A percentile compares a stretch with the other conserved stretches of the same genome.
These are phyloP conservation scores for Xanthoparmelia taractica DNA, from an alignment of 495 filamentous ascomycete species.

Conservation along the genomic window DNA sequence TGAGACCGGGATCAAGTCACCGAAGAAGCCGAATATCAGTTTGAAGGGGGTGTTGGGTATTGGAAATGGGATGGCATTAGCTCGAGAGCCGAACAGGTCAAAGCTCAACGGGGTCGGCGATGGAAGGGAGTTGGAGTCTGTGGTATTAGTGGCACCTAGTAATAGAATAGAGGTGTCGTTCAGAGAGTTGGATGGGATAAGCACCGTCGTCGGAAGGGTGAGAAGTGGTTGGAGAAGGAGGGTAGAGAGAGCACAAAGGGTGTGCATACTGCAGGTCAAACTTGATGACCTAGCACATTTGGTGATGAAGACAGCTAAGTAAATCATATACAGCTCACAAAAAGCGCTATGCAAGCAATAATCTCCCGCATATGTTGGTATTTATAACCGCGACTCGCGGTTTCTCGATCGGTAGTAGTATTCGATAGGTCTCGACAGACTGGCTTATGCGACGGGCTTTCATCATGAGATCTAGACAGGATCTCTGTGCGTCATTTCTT, in stretches of 20 bases:
- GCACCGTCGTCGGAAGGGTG: not conserved
- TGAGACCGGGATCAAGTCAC: not conserved
- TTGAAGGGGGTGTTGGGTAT: not conserved
- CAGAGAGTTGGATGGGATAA: not conserved
- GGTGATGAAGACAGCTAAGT: not conserved
- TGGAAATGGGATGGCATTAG: not conserved
- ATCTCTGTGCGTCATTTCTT: not conserved
- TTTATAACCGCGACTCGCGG: not conserved
- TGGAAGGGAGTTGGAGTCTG: not conserved
- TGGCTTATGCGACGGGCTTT: not conserved
- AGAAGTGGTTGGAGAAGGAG: not conserved
- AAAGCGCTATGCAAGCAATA: too few relatives aligned
- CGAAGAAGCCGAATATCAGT: not conserved
- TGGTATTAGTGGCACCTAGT: not conserved
- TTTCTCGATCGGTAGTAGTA: not conserved
- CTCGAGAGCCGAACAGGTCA: not conserved
- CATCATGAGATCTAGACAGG: not conserved
- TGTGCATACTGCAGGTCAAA: not conserved
- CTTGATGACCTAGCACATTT: not conserved
- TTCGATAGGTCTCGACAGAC: not conserved
- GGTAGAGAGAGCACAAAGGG: not conserved
- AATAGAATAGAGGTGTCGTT: not conserved
- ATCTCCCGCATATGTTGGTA: not conserved
- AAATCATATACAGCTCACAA: not conserved
- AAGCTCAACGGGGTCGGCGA: not conserved